Conservation (phyloP, 208 protist species). For the Trypanosoma cruzi region DNA sequence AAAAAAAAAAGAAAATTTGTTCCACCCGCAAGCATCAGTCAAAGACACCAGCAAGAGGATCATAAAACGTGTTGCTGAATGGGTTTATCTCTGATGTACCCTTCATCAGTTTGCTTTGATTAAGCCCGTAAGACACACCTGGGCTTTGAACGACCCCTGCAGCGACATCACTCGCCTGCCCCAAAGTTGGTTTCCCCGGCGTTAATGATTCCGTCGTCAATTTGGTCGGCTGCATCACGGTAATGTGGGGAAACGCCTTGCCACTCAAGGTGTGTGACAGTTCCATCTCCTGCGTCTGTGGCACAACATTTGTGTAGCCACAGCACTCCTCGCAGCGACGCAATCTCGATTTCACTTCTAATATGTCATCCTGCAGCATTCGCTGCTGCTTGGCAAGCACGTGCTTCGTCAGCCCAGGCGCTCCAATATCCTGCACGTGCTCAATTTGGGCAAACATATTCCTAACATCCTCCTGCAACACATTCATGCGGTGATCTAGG, state of each 20-base stretch:
- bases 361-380: conserved; percentile 2
- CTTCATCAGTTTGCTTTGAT: neutral
- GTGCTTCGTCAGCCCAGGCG: neutral
- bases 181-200: neutral
- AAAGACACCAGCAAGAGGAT: neutral
- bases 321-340: conserved; percentile 11
- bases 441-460: neutral
- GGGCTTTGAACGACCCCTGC: neutral
- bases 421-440: neutral
- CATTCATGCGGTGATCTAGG: conserved; percentile 17
- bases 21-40: neutral
- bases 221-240: neutral
- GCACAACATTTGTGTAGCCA: neutral
- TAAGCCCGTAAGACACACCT: neutral
- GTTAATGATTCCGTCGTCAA: neutral
- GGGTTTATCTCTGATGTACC: neutral
- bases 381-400: conserved; percentile 2
- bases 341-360: neutral
- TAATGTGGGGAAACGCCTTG: neutral
- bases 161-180: too few relatives aligned
- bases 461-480: conserved; percentile 15
- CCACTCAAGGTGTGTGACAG: neutral
- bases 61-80: neutral
- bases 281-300: neutral
- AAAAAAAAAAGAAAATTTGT: too few relatives aligned